A percentile compares a stretch with the other conserved stretches of the same genome.
Evolutionary conservation across 768 basidiomycete genomes (phyloP).

Genomic region (Gloeostereum incarnatum): DNA sequence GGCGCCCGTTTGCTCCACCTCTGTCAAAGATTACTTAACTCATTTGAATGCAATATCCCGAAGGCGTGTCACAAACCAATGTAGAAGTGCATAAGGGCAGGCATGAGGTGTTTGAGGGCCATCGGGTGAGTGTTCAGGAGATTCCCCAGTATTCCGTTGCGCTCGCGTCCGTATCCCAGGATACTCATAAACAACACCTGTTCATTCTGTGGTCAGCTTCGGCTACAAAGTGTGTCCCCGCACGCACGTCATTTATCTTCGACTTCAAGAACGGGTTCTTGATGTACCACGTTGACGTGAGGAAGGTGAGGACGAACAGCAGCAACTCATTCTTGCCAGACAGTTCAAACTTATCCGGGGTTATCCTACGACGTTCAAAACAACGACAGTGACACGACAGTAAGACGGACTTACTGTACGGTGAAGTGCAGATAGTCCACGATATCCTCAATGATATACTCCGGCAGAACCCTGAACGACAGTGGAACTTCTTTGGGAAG

Average conservation of each 20-base stretch:
- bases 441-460: slow-evolving; percentile 91
- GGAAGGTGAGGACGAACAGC: slow-evolving; percentile 82
- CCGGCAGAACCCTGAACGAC: slow-evolving; percentile 81
- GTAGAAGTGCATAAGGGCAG: slow-evolving; percentile 89
- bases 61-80: slow-evolving; percentile 51
- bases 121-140: slow-evolving; percentile 78
- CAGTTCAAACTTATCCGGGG: slow-evolving; percentile 75
- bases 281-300: slow-evolving; percentile 94
- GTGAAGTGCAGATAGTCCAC: slow-evolving; percentile 84
- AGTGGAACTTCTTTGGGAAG: slow-evolving; percentile 79
- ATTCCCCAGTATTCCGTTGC: slow-evolving; percentile 68
- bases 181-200: slow-evolving; percentile 72
- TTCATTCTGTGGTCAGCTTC: neutral
- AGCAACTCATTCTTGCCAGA: slow-evolving; percentile 82
- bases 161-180: slow-evolving; percentile 56
- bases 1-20: slow-evolving; percentile 96
- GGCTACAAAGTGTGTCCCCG: neutral
- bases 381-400: neutral
- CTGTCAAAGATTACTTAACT: slow-evolving; percentile 36
- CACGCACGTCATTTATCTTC: slow-evolving; percentile 83
- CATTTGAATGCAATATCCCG: slow-evolving; percentile 1
- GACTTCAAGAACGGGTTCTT: slow-evolving; percentile 98
- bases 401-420: slow-evolving; percentile 47
- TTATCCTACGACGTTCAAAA: slow-evolving; percentile 27
- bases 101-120: slow-evolving; percentile 84